Evolutionary conservation across 2,329 filamentous ascomycete genomes (phyloP).

Genomic region (Moelleriella libera): DNA sequence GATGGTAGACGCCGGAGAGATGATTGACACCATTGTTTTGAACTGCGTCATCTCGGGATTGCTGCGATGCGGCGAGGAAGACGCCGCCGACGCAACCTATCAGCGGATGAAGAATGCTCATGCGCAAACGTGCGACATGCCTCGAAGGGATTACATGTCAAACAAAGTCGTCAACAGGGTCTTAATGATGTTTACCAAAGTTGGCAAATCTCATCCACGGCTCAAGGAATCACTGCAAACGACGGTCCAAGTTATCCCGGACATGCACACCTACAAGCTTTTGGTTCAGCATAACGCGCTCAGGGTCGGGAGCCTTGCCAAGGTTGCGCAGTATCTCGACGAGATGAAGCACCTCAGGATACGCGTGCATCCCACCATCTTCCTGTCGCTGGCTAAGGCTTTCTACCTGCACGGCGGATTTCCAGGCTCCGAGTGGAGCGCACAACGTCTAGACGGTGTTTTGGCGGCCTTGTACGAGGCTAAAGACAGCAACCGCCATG

Average conservation of each 20-base stretch:
- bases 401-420: conserved; percentile 61
- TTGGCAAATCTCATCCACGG: conserved; percentile 40
- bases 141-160: conserved; percentile 30
- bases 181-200: conserved; percentile 41
- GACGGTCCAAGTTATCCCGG: conserved; percentile 52
- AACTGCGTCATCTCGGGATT: conserved; percentile 78
- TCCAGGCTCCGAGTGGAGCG: conserved; percentile 55
- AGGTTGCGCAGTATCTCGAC: conserved; percentile 55
- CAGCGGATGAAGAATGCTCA: conserved; percentile 63
- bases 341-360: conserved; percentile 66
- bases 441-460: conserved; percentile 50
- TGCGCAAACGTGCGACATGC: conserved; percentile 20
- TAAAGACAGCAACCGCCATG: conserved; percentile 29
- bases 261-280: conserved; percentile 67
- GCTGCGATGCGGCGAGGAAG: conserved; percentile 59
- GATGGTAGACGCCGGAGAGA: conserved; percentile 72
- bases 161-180: conserved; percentile 37
- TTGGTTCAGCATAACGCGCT: conserved; percentile 63
- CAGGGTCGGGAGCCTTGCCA: conserved; percentile 54
- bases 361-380: conserved; percentile 61
- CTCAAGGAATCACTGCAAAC: conserved; percentile 43
- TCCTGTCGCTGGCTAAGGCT: conserved; percentile 68
- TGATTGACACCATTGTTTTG: conserved; percentile 75
- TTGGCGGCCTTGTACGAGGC: conserved; percentile 50
- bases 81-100: conserved; percentile 69